Conservation (phyloP, 306 rosid genomes). For the Trifolium repens region DNA sequence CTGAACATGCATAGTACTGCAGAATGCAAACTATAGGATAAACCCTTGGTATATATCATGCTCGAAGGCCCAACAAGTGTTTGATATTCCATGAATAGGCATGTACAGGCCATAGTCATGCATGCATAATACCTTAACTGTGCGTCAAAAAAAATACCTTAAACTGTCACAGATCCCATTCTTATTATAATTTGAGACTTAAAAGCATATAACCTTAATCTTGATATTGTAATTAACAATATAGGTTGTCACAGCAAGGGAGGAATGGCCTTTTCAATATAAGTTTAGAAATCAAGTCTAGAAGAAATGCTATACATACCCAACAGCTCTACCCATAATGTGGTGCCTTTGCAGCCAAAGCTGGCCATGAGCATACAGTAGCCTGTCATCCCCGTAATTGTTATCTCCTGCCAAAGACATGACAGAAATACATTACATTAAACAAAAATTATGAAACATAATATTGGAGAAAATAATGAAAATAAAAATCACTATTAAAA, state of each 20-base stretch:
- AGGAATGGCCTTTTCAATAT: background rate
- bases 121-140: background rate
- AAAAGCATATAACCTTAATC: slow-evolving; percentile 13
- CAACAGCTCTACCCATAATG: slow-evolving; percentile 96
- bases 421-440: slow-evolving; percentile 1
- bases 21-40: background rate
- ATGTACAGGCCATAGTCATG: slow-evolving; percentile 7
- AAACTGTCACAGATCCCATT: background rate
- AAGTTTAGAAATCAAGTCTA: slow-evolving; percentile 4
- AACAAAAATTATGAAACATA: slow-evolving; percentile 7
- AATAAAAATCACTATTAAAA: background rate
- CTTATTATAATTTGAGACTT: slow-evolving; percentile 16
- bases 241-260: background rate
- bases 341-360: slow-evolving; percentile 92
- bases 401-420: slow-evolving; percentile 73
- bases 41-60: background rate
- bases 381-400: slow-evolving; percentile 88
- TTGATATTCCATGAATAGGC: slow-evolving; percentile 10
- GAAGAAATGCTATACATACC: slow-evolving; percentile 66
- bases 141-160: no score
- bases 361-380: slow-evolving; percentile 90
- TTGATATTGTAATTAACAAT: slow-evolving; percentile 16
- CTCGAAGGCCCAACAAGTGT: slow-evolving; percentile 13
- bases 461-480: slow-evolving; percentile 1
- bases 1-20: slow-evolving; percentile 2